Percentiles rank a stretch among this genome's conserved stretches.
phyloP scores from a whole-genome alignment of 2,329 filamentous ascomycete genomes.

The Fusarium cyanostomum region DNA sequence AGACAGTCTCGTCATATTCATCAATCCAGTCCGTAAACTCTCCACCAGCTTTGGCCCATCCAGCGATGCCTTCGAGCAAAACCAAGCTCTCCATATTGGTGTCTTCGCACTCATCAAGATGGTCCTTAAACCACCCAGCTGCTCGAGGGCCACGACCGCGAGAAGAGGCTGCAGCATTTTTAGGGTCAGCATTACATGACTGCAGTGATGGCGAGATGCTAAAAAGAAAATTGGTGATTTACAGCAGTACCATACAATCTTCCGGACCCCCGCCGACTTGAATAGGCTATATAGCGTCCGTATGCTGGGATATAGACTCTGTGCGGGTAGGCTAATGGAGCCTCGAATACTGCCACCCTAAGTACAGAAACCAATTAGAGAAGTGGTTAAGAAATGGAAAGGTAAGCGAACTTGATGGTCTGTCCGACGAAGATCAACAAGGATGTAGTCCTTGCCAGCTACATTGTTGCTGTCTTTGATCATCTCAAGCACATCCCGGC shows the following conservation, averaged over 20 bases:
- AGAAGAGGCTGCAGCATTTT: slow-evolving; percentile 58
- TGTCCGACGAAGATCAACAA: slow-evolving; percentile 55
- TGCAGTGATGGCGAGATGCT: no score
- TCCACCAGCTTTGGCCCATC: slow-evolving; percentile 59
- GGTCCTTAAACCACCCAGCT: slow-evolving; percentile 65
- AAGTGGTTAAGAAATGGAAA: no score
- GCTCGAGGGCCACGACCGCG: slow-evolving; percentile 63
- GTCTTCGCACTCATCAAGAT: slow-evolving; percentile 55
- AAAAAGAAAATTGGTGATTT: slow-evolving; percentile 35
- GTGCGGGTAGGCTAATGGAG: slow-evolving; percentile 62
- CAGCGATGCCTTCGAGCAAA: slow-evolving; percentile 62
- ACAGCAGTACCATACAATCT: slow-evolving; percentile 61
- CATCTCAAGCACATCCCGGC: slow-evolving; percentile 50
- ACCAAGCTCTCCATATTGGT: slow-evolving; percentile 57
- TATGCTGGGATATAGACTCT: slow-evolving; percentile 55
- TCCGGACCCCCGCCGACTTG: slow-evolving; percentile 51
- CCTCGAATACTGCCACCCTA: slow-evolving; percentile 66
- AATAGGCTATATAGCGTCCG: slow-evolving; percentile 55
- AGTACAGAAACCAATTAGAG: no score
- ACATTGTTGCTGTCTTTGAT: slow-evolving; percentile 40
- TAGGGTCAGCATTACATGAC: background rate
- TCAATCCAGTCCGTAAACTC: slow-evolving; percentile 60
- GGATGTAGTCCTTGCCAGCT: slow-evolving; percentile 48
- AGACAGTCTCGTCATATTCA: slow-evolving; percentile 53
- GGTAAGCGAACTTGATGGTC: slow-evolving; percentile 53